Conservation (phyloP, 805 yeast species). For the Metschnikowia lachancei region DNA sequence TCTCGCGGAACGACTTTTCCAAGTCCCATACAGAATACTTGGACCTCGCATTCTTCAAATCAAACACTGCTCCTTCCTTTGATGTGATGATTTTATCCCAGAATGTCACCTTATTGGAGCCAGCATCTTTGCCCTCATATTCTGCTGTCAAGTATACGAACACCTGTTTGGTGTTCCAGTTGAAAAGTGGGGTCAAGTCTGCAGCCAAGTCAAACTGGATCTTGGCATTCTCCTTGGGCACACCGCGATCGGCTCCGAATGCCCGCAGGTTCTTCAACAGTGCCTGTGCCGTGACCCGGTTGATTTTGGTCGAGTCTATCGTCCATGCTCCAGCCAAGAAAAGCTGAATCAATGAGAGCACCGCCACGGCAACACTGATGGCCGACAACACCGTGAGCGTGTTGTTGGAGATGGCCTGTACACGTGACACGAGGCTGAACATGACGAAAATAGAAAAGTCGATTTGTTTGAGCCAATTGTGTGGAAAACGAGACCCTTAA, state of each 20-base stretch:
- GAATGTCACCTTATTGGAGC: slow-evolving; percentile 69
- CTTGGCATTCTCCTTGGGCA: slow-evolving; percentile 73
- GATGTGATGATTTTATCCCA: slow-evolving; percentile 83
- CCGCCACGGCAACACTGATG: slow-evolving; percentile 46
- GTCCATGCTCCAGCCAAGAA: slow-evolving; percentile 44
- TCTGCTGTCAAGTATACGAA: slow-evolving; percentile 88
- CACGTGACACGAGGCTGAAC: slow-evolving; percentile 36
- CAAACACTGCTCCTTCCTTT: slow-evolving; percentile 56
- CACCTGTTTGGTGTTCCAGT: slow-evolving; percentile 97
- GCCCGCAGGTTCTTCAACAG: slow-evolving; percentile 53
- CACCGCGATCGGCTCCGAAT: slow-evolving; percentile 64
- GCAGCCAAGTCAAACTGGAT: slow-evolving; percentile 68
- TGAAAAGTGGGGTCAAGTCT: slow-evolving; percentile 78
- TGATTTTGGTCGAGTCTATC: slow-evolving; percentile 35
- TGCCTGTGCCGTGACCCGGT: slow-evolving; percentile 38
- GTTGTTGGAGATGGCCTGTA: slow-evolving; percentile 52
- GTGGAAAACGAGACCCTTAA: background rate
- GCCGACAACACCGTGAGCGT: slow-evolving; percentile 51
- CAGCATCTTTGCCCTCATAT: slow-evolving; percentile 52
- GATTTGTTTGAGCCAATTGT: too few species aligned
- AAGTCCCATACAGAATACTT: slow-evolving; percentile 90
- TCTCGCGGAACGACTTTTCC: slow-evolving; percentile 55
- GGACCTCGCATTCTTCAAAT: slow-evolving; percentile 52
- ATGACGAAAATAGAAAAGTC: slow-evolving; percentile 14
- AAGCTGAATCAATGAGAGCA: slow-evolving; percentile 51